phyloP scores from a whole-genome alignment of 768 basidiomycete species.

The Calocybe gangraenosa region DNA sequence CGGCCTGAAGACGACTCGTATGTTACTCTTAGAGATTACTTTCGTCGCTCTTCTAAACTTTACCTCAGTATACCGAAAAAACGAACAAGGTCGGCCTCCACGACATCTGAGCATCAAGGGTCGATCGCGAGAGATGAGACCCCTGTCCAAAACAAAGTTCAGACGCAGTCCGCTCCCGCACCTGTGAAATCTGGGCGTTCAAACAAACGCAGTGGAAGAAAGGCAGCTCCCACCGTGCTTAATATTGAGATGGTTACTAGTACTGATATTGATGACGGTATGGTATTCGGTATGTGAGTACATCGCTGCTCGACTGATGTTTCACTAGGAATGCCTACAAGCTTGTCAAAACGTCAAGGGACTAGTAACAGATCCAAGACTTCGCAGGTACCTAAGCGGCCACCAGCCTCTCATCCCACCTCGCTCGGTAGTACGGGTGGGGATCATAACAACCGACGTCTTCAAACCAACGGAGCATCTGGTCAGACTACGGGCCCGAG shows the following conservation, averaged over 20 bases:
- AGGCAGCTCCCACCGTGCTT: conserved; percentile 22
- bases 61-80: conserved; percentile 50
- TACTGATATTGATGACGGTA: conserved; percentile 65
- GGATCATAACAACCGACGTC: conserved; percentile 48
- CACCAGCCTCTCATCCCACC: conserved; percentile 27
- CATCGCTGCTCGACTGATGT: neutral
- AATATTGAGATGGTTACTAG: conserved; percentile 27
- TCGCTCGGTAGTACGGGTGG: conserved; percentile 25
- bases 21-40: conserved; percentile 23
- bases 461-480: conserved; percentile 34
- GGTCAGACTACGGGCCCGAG: conserved; percentile 33
- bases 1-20: conserved; percentile 70
- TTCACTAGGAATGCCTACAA: conserved; percentile 8
- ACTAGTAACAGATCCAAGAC: conserved; percentile 37
- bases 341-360: conserved; percentile 30
- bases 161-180: conserved; percentile 27
- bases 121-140: conserved; percentile 41
- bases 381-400: conserved; percentile 35
- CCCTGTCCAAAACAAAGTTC: conserved; percentile 25
- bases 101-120: conserved; percentile 54
- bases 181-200: conserved; percentile 28
- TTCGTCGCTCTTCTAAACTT: neutral
- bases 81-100: conserved; percentile 74
- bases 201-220: conserved; percentile 44
- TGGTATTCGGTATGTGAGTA: conserved; percentile 8